These are phyloP conservation scores for Petrea volubilis DNA, from an alignment of 257 asterid genomes.

Conservation along the genomic window DNA sequence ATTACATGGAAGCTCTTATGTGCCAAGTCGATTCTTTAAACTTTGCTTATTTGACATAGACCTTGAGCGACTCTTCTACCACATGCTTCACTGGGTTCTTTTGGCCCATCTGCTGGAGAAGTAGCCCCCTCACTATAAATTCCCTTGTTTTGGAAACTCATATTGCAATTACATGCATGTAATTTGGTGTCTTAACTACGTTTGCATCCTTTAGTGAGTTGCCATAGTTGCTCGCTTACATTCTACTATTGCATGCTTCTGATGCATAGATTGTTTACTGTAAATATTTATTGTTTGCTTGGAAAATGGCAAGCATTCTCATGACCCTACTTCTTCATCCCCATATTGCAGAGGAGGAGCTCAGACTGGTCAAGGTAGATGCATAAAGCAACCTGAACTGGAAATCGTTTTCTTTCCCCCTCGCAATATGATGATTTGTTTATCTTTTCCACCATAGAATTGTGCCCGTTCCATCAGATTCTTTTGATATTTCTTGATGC, in stretches of 20 bases:
- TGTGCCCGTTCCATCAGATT: conserved; percentile 11
- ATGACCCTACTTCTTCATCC: conserved; percentile 7
- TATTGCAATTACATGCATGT: not conserved
- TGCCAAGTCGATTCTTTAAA: conserved; percentile 4
- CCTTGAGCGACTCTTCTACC: not conserved
- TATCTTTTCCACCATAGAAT: not conserved
- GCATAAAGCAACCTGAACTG: conserved; percentile 25
- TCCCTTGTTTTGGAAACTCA: not conserved
- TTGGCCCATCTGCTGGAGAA: not conserved
- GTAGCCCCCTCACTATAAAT: not conserved
- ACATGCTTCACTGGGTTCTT: not conserved
- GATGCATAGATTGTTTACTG: conserved; percentile 6
- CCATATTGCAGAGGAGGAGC: conserved; percentile 47
- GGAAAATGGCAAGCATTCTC: not conserved
- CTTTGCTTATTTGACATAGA: not conserved
- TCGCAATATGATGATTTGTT: not conserved
- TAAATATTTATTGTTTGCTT: not conserved
- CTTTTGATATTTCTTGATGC: conserved; percentile 14
- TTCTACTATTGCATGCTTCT: not conserved
- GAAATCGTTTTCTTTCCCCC: not conserved
- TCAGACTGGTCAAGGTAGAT: conserved; percentile 47
- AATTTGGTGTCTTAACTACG: not conserved
- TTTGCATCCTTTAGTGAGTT: not conserved
- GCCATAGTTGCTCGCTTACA: not conserved
- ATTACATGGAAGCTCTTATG: not conserved